phyloP scores from a whole-genome alignment of 2,329 filamentous ascomycete species.

The Claviceps sp. region DNA sequence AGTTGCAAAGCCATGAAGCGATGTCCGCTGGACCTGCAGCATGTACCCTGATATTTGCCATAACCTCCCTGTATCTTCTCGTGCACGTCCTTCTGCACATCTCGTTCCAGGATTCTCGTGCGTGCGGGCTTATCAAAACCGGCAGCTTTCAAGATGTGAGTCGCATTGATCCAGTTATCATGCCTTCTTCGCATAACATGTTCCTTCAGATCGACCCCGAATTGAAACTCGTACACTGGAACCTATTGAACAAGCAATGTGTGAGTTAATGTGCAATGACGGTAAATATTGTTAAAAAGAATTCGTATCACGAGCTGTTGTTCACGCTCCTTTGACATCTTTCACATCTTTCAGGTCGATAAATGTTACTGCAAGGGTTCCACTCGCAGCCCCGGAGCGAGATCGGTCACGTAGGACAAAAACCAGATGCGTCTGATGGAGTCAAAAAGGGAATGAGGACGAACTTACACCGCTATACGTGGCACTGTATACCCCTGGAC shows the following conservation, averaged over 20 bases:
- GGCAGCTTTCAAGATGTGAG: constrained; percentile 92
- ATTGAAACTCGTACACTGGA: constrained; percentile 87
- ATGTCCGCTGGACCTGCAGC: background rate
- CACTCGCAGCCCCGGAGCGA: background rate
- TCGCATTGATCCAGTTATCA: constrained; percentile 99
- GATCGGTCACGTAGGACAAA: background rate
- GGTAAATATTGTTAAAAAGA: background rate
- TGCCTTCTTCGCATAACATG: constrained; percentile 92
- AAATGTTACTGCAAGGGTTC: background rate
- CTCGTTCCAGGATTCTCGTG: constrained; percentile 87
- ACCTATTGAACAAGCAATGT: constrained; percentile 42
- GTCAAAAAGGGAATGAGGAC: background rate
- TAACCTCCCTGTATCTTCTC: constrained; percentile 98
- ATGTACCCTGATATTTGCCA: constrained; percentile 86
- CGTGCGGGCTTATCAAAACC: constrained; percentile 94
- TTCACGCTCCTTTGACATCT: background rate
- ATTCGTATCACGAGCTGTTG: too few relatives aligned
- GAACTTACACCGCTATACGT: constrained; percentile 53
- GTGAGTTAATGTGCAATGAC: background rate
- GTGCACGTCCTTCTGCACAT: constrained; percentile 91
- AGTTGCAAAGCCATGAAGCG: background rate
- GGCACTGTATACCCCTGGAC: constrained; percentile 49
- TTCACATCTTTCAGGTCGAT: background rate
- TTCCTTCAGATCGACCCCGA: constrained; percentile 61
- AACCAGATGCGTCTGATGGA: background rate